Evolutionary conservation across 305 asterid species (phyloP).

Genomic region (Fraxinus platypoda): DNA sequence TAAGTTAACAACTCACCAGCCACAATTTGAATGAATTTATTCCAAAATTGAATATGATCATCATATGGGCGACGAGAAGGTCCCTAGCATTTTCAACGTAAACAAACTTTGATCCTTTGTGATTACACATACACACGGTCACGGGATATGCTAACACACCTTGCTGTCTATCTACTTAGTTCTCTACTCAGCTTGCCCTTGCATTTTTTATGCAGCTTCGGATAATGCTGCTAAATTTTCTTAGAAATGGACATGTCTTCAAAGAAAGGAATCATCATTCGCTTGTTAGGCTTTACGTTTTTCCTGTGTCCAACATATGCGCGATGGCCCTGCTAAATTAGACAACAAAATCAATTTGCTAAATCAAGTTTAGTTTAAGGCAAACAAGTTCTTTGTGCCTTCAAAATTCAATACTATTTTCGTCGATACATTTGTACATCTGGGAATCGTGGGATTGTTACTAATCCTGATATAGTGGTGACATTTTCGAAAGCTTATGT

Average conservation of each 20-base stretch:
- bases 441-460: background rate
- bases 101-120: background rate
- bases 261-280: conserved; percentile 52
- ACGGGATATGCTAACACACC: conserved; percentile 64
- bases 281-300: conserved; percentile 60
- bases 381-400: background rate
- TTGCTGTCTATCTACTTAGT: conserved; percentile 38
- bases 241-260: conserved; percentile 39
- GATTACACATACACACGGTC: conserved; percentile 65
- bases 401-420: background rate
- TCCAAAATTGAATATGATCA: background rate
- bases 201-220: conserved; percentile 48
- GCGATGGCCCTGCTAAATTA: conserved; percentile 49
- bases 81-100: background rate
- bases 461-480: background rate
- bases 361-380: background rate
- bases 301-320: conserved; percentile 65
- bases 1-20: background rate
- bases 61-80: background rate
- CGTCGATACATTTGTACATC: background rate
- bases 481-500: background rate
- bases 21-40: background rate
- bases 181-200: conserved; percentile 52
- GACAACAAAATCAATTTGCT: background rate
- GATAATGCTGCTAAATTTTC: conserved; percentile 28